phyloP scores from a whole-genome alignment of 2,329 filamentous ascomycete species.

The Xylaria sp. region DNA sequence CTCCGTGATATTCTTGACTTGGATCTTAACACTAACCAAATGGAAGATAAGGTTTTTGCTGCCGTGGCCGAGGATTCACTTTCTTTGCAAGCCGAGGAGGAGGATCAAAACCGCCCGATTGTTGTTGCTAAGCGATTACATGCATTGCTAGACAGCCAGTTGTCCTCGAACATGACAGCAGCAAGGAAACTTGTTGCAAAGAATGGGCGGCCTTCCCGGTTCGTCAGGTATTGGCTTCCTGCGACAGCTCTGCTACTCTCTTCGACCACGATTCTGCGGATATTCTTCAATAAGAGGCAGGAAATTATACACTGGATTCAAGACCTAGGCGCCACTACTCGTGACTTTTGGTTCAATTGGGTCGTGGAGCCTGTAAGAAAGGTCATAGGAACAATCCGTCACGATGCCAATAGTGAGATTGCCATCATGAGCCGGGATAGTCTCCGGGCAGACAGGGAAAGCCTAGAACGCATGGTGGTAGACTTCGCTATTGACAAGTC shows the following conservation, averaged over 20 bases:
- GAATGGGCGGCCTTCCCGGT: slow-evolving; percentile 78
- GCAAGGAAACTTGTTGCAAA: slow-evolving; percentile 67
- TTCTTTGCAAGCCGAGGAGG: slow-evolving; percentile 63
- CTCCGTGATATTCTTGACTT: slow-evolving; percentile 75
- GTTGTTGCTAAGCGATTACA: slow-evolving; percentile 75
- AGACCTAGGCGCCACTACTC: slow-evolving; percentile 79
- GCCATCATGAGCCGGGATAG: slow-evolving; percentile 97
- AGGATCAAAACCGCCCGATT: slow-evolving; percentile 61
- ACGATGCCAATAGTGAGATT: slow-evolving; percentile 92
- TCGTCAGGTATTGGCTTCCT: slow-evolving; percentile 92
- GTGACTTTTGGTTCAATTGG: slow-evolving; percentile 98
- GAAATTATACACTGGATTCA: slow-evolving; percentile 84
- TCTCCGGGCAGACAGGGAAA: slow-evolving; percentile 88
- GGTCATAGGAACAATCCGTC: slow-evolving; percentile 89
- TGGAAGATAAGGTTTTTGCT: slow-evolving; percentile 73
- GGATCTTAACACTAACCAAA: slow-evolving; percentile 70
- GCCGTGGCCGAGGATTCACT: slow-evolving; percentile 71
- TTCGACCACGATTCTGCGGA: slow-evolving; percentile 84
- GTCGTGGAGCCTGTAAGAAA: slow-evolving; percentile 86
- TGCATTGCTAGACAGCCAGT: slow-evolving; percentile 72
- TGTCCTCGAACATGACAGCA: slow-evolving; percentile 73
- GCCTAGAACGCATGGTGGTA: slow-evolving; percentile 96
- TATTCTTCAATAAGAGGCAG: slow-evolving; percentile 78
- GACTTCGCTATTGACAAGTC: slow-evolving; percentile 92
- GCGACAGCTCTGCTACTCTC: slow-evolving; percentile 77